phyloP scores from a whole-genome alignment of 176 grass and related monocot genomes.

The Poa annua region DNA sequence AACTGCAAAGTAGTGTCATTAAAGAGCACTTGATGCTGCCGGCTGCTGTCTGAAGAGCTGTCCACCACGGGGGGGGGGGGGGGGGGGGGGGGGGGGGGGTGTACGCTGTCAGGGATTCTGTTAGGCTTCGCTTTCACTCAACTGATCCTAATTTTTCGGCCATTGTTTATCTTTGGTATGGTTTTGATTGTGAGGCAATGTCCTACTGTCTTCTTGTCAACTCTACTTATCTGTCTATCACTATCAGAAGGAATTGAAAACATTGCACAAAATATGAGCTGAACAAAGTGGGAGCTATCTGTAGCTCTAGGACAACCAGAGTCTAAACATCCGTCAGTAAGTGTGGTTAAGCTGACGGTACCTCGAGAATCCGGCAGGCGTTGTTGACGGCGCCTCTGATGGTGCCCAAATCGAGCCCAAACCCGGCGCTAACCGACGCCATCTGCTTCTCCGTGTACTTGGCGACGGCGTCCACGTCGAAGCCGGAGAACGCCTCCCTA shows the following conservation, averaged over 20 bases:
- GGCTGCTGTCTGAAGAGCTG: constrained; percentile 29
- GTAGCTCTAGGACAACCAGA: background rate
- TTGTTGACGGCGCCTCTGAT: constrained; percentile 83
- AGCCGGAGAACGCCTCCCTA: constrained; percentile 86
- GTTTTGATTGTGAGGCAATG: constrained; percentile 10
- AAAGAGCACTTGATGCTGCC: constrained; percentile 34
- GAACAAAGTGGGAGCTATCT: background rate
- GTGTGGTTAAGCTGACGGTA: constrained; percentile 34
- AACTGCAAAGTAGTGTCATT: constrained; percentile 36
- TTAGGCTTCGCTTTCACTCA: constrained; percentile 44
- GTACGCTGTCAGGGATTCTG: constrained; percentile 33
- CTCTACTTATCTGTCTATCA: background rate
- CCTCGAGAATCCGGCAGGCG: constrained; percentile 80
- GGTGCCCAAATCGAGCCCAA: constrained; percentile 67
- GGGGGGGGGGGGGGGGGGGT: background rate
- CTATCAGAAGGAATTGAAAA: background rate
- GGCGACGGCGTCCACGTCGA: constrained; percentile 70
- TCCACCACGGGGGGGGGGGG: constrained; percentile 7
- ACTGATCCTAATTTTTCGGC: constrained; percentile 8
- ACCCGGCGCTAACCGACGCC: constrained; percentile 64
- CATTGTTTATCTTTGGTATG: background rate
- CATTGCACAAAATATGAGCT: background rate
- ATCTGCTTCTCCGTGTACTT: constrained; percentile 85
- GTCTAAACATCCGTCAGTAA: background rate
- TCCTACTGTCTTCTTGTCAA: constrained; percentile 20